A percentile compares a stretch with the other conserved stretches of the same genome.
Conservation (phyloP, 2,329 filamentous ascomycete species). For the Alternaria sp. region DNA sequence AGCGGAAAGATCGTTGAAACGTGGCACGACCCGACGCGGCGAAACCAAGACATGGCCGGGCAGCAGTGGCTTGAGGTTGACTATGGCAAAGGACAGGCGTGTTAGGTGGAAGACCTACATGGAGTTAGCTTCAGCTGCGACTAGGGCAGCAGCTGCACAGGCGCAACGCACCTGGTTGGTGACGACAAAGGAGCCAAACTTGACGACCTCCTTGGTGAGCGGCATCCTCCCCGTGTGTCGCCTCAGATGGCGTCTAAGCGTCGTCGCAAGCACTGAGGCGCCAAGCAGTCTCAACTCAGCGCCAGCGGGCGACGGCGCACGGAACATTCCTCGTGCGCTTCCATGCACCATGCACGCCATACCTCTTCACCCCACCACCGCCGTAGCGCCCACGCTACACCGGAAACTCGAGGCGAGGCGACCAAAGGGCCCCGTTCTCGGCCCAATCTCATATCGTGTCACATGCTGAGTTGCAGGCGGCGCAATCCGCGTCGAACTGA, state of each 20-base stretch:
- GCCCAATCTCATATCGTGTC: conserved; percentile 16
- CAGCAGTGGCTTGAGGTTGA: conserved; percentile 93
- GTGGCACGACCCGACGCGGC: conserved; percentile 70
- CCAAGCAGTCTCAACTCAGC: conserved; percentile 3
- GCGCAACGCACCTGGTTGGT: conserved; percentile 50
- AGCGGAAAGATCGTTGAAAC: conserved; percentile 75
- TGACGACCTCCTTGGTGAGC: conserved; percentile 50
- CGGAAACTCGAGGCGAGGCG: conserved; percentile 4
- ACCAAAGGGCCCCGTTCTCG: conserved; percentile 4
- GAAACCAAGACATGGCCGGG: conserved; percentile 94
- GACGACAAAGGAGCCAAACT: conserved; percentile 54
- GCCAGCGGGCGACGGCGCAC: conserved; percentile 12
- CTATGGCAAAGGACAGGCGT: conserved; percentile 80
- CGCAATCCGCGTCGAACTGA: conserved; percentile 3
- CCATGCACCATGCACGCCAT: conserved; percentile 8
- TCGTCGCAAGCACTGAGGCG: conserved; percentile 8
- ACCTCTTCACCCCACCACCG: background rate
- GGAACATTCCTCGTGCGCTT: conserved; percentile 19
- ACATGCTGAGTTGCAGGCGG: conserved; percentile 15
- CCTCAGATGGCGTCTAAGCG: background rate
- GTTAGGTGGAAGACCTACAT: conserved; percentile 85
- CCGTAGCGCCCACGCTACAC: conserved; percentile 1
- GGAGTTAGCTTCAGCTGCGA: background rate
- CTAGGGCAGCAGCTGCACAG: background rate
- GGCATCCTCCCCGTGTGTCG: conserved; percentile 33